Percentiles rank a stretch among this genome's conserved stretches.
Evolutionary conservation across 2,329 filamentous ascomycete species (phyloP).

Genomic region (Gaeumannomyces tritici): DNA sequence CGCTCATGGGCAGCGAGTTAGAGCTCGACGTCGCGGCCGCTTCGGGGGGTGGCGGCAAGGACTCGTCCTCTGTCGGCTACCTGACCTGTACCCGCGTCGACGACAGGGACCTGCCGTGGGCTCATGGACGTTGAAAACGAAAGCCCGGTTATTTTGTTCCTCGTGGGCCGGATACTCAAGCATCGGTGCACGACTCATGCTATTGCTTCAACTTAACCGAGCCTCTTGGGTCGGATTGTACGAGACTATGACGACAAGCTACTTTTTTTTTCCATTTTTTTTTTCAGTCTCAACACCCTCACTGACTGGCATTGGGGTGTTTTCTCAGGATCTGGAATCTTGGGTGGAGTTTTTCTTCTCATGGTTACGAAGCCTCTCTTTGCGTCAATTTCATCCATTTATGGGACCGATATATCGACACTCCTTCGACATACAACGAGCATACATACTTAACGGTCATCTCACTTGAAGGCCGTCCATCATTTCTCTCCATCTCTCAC

Average conservation of each 20-base stretch:
- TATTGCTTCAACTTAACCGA: background rate
- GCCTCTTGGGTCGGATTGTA: background rate
- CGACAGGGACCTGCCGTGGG: slow-evolving; percentile 42
- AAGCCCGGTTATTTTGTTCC: background rate
- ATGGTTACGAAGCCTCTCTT: background rate
- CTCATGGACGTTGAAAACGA: slow-evolving; percentile 21
- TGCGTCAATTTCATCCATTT: background rate
- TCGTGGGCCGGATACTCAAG: too few species aligned
- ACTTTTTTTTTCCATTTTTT: background rate
- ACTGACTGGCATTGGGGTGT: background rate
- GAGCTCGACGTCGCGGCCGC: slow-evolving; percentile 57
- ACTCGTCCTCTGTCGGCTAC: slow-evolving; percentile 32
- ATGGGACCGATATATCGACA: background rate
- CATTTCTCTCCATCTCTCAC: too few species aligned
- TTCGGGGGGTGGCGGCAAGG: slow-evolving; percentile 25
- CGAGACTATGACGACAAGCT: background rate
- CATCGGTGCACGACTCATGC: background rate
- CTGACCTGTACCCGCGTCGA: slow-evolving; percentile 40
- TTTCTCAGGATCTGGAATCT: slow-evolving; percentile 2
- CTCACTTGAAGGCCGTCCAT: background rate
- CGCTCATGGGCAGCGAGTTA: slow-evolving; percentile 75
- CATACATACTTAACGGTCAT: too few species aligned
- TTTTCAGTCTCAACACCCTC: background rate
- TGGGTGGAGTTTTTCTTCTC: background rate
- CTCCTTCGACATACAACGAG: background rate